Evolutionary conservation across 83 land plant genomes (phyloP).

Genomic region (Diphasiastrum complanatum): DNA sequence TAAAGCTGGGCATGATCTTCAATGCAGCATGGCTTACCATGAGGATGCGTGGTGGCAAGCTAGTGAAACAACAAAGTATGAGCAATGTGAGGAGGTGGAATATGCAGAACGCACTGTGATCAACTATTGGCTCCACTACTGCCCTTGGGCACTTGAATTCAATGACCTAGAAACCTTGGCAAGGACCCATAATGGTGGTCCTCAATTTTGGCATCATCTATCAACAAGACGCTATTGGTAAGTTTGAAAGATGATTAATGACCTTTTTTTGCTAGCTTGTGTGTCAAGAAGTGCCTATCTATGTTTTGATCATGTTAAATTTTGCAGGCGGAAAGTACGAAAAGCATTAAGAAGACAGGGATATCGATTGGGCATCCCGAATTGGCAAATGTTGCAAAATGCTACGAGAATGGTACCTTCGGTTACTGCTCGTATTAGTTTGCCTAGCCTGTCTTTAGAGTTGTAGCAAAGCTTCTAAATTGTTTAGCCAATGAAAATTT

Average conservation of each 20-base stretch:
- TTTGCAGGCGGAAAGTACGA: slow-evolving; percentile 3
- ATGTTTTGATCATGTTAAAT: neutral
- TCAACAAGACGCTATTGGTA: slow-evolving; percentile 31
- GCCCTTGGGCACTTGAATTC: slow-evolving; percentile 38
- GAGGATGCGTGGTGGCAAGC: slow-evolving; percentile 35
- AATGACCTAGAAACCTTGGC: slow-evolving; percentile 32
- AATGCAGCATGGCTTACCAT: slow-evolving; percentile 31
- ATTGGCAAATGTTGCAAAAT: too few relatives aligned
- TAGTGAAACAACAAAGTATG: slow-evolving; percentile 19
- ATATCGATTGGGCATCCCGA: neutral
- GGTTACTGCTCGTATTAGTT: too few relatives aligned
- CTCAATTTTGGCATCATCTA: slow-evolving; percentile 26
- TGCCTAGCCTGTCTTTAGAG: too few relatives aligned
- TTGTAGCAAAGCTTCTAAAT: too few relatives aligned
- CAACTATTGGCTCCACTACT: slow-evolving; percentile 36
- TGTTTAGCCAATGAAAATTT: too few relatives aligned
- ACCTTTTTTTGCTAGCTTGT: neutral
- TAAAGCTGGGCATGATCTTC: neutral
- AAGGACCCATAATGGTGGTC: slow-evolving; percentile 38
- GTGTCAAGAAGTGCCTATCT: neutral
- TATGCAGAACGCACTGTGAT: slow-evolving; percentile 33
- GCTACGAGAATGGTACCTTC: too few relatives aligned
- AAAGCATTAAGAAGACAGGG: neutral
- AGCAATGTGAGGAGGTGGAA: slow-evolving; percentile 28
- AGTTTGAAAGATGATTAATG: neutral